Evolutionary conservation across 2,329 filamentous ascomycete genomes (phyloP).

Genomic region (Penicillium sp.): DNA sequence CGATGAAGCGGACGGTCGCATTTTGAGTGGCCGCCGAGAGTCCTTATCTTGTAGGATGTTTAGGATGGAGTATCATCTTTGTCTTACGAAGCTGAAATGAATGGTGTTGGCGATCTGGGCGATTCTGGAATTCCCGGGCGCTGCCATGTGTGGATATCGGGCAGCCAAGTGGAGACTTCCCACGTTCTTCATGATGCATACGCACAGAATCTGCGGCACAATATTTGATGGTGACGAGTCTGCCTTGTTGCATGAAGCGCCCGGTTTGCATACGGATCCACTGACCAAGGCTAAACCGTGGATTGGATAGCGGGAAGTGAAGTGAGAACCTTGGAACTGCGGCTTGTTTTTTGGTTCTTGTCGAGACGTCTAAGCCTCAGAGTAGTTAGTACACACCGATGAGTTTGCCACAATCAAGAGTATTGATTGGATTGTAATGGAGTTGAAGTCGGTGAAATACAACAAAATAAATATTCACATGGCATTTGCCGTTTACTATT

Average conservation of each 20-base stretch:
- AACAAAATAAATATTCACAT: not conserved
- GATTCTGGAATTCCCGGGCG: not conserved
- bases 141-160: not conserved
- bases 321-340: not conserved
- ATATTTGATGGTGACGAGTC: not conserved
- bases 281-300: not conserved
- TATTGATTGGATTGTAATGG: not conserved
- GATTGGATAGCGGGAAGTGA: not conserved
- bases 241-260: not conserved
- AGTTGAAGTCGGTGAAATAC: not conserved
- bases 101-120: not conserved
- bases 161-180: not conserved
- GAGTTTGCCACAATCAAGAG: constrained; percentile 12
- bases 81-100: not conserved
- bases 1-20: not conserved
- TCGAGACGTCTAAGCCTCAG: constrained; percentile 5
- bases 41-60: not conserved
- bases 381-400: not conserved
- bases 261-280: not conserved
- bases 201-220: not conserved
- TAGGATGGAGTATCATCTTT: not conserved
- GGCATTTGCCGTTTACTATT: not conserved
- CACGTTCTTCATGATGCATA: not conserved
- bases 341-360: not conserved
- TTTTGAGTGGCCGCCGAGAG: not conserved